Base-by-base conservation (phyloP, 495 filamentous ascomycete species). In the Talaromyces nanjingensis region DNA sequence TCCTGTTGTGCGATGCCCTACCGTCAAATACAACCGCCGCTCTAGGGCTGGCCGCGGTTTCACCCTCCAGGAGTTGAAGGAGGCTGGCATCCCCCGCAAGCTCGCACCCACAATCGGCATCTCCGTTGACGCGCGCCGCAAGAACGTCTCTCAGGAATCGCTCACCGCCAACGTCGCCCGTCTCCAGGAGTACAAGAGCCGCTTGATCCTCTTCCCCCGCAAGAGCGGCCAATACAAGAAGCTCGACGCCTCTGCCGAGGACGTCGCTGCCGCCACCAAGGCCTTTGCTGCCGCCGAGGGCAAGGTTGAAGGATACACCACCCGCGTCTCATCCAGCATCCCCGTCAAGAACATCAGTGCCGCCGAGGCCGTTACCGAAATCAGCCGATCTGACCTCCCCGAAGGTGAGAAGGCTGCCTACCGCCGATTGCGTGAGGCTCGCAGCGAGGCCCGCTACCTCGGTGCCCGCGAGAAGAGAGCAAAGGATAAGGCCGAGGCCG, bases 11-110 rank as follows among this genome's bases (percentile, higher is more conserved):
- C 90, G 91, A 77, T 97, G 91, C 87, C 91, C 92, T 70, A 88
- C 85, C 60, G 79, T 96, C 86, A 96, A 94, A 86, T 98, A 97
- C 85, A 98, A 98, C 89, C 93, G 94, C 74, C 92, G 93, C 74
- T 89, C 97, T 70, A 89, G 96, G 74, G 88, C 91, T 70, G 94
- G 94, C 74, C 91, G 96, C 83, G 94, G 94, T 71, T 98, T 98
- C 87, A 90, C 94, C 66, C 85, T 98, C 63, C 84, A 87, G 78
- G 94, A 98, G 87, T 84, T 98, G 74, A 98, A 98, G 94, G 94
- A 91, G 80, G 94, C 94, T 73, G 91, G 90, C 74, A 96, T 98
- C 77, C 88, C 94, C 81, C 91, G 91, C 81, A 92, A 92, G 76
- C 84, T 96, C 69, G 94, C 94, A 64, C 87, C 88, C 69, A 97